Percentiles rank a stretch among this genome's conserved stretches.
Evolutionary conservation across 805 yeast species (phyloP).

Genomic region (Candida incommunis): DNA sequence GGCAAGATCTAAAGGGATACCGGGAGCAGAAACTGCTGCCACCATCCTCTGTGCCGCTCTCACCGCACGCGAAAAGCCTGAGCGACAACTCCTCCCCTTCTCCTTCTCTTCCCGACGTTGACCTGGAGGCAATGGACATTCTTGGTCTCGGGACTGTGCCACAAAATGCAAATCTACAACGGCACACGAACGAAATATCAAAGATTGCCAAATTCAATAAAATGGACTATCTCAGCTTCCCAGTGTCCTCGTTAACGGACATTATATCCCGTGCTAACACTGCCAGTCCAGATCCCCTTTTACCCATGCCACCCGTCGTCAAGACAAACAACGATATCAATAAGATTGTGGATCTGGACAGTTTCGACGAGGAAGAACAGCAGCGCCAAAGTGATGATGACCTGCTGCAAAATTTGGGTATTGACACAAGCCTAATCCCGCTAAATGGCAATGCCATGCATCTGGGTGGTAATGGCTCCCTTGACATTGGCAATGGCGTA

Average conservation of each 20-base stretch:
- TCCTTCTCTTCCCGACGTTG: not conserved
- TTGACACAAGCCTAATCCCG: not conserved
- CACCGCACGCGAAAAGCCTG: not conserved
- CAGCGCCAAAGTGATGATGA: not conserved
- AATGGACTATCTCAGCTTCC: not conserved
- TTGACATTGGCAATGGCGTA: not conserved
- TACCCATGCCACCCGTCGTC: not conserved
- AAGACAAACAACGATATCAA: not conserved
- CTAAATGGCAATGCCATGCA: not conserved
- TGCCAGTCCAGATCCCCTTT: not conserved
- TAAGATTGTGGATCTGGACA: not conserved
- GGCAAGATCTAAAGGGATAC: not conserved
- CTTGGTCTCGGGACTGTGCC: not conserved
- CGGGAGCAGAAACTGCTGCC: not conserved
- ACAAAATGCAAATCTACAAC: not conserved
- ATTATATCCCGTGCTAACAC: not conserved
- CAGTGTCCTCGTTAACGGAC: too few relatives aligned
- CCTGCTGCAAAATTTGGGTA: not conserved
- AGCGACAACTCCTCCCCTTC: not conserved
- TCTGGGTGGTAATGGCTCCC: not conserved
- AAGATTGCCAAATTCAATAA: not conserved
- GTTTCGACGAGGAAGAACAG: not conserved
- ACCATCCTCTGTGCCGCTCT: not conserved
- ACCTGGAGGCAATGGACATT: constrained; percentile 1
- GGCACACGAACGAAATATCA: not conserved